These are phyloP conservation scores for Penicillium riverlandense DNA, from an alignment of 495 filamentous ascomycete genomes.

Conservation along the genomic window DNA sequence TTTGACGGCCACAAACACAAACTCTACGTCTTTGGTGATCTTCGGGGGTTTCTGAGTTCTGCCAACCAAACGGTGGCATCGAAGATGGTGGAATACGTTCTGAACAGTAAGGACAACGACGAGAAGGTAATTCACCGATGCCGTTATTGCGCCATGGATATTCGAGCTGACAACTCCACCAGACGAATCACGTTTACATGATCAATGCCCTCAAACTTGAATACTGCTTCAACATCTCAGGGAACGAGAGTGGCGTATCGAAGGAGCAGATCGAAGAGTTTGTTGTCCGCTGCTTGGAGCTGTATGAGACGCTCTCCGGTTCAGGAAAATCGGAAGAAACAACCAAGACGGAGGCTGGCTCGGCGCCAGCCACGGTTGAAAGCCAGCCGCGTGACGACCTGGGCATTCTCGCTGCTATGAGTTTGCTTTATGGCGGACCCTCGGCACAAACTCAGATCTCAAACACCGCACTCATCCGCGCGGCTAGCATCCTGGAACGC, in stretches of 20 bases:
- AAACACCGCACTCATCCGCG: constrained; percentile 41
- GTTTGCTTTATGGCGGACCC: constrained; percentile 27
- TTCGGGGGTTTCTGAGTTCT: constrained; percentile 31
- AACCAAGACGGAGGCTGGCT: not conserved
- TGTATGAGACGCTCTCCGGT: constrained; percentile 26
- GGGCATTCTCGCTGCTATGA: constrained; percentile 50
- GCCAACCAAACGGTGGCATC: constrained; percentile 27
- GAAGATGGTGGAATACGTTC: constrained; percentile 31
- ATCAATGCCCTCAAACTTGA: constrained; percentile 52
- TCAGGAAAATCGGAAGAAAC: constrained; percentile 3
- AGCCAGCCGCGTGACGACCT: constrained; percentile 52
- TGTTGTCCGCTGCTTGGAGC: constrained; percentile 37
- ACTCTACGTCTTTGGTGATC: constrained; percentile 47
- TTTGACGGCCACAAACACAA: constrained; percentile 43
- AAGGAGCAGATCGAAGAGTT: constrained; percentile 34
- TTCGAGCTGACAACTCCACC: constrained; percentile 1
- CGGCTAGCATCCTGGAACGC: constrained; percentile 42
- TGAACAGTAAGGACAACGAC: constrained; percentile 13
- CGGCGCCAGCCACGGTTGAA: constrained; percentile 36
- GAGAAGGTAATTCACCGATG: constrained; percentile 22
- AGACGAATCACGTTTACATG: constrained; percentile 21
- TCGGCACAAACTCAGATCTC: constrained; percentile 10
- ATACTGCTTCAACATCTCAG: constrained; percentile 46
- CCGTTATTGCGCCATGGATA: not conserved
- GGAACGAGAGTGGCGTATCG: constrained; percentile 24